These are phyloP conservation scores for Myotisia sp. DNA, from an alignment of 2,329 filamentous ascomycete genomes.

Conservation along the genomic window DNA sequence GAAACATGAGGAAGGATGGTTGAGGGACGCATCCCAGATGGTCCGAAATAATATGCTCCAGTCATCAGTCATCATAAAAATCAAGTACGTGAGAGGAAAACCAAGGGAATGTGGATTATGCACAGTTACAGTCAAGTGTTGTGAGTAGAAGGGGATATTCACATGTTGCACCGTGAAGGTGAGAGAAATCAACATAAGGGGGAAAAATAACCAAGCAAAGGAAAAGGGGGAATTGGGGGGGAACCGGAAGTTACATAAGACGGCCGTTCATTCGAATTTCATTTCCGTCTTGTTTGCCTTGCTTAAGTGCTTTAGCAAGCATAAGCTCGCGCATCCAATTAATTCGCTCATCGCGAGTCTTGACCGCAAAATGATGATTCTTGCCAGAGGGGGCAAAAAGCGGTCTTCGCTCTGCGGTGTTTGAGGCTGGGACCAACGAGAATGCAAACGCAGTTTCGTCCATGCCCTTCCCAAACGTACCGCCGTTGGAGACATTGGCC, in stretches of 20 bases:
- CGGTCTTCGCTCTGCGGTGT: constrained; percentile 31
- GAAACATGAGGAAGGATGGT: not conserved
- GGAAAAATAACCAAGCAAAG: not conserved
- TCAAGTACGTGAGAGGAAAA: not conserved
- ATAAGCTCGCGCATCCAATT: constrained; percentile 55
- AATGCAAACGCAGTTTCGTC: constrained; percentile 28
- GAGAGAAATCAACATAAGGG: not conserved
- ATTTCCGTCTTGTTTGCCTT: constrained; percentile 20
- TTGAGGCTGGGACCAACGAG: constrained; percentile 28
- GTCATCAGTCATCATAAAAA: not conserved
- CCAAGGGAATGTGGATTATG: not conserved
- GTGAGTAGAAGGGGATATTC: not conserved
- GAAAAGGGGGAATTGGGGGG: not conserved
- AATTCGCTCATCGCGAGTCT: constrained; percentile 73
- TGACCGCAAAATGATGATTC: constrained; percentile 87
- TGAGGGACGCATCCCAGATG: not conserved
- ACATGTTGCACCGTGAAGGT: not conserved
- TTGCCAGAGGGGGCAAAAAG: constrained; percentile 43
- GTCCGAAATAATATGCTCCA: not conserved
- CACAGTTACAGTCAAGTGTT: not conserved
- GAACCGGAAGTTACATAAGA: constrained; percentile 13
- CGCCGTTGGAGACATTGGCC: constrained; percentile 8
- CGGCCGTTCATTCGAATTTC: constrained; percentile 20
- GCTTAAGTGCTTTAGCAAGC: constrained; percentile 29
- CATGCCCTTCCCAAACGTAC: constrained; percentile 5